Evolutionary conservation across 2,329 filamentous ascomycete species (phyloP), one percentile per base, ranked within the genome.

Genomic region (Colletotrichum tanaceti): DNA sequence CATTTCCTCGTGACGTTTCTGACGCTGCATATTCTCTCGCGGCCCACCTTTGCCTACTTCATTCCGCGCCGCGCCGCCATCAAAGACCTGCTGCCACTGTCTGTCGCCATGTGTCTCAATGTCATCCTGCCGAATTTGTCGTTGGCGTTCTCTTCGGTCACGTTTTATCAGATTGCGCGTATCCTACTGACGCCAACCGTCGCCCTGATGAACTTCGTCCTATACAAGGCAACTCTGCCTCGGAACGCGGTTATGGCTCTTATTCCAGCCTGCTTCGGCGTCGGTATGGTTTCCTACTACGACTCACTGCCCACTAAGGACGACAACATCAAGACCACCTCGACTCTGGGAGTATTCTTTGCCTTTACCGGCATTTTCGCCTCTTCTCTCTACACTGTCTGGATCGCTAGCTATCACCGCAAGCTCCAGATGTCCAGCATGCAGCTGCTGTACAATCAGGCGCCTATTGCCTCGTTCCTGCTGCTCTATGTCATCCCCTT

Each of bases 61-160:
- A 78, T 79, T 18, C 86, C 89, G 1, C 85, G 87, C 47, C 83
- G 85, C 58, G 85, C 86, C 46, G 79, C 85, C 39, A 78, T 89
- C 57, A 79, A 80, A 66, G 83, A 87, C 43, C 86, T 92, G 63
- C 79, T 91, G 20, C 90, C 90, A 3, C 81, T 92, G n/a, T 87
- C 88, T 3, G 74, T 89, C 38, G 86, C 88, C 73, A 91, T 92
- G 89, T 85, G 87, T 59, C 81, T 90, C 68, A 91, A 91, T 77
- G 89, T 92, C 75, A 88, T 92, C 71, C 81, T 92, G 11, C 89
- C 89, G 11, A 92, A 92, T 74, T 79, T 91, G 7, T 91, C 88
- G 1, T 81, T 92, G 50, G 89, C 89, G 38, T 90, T 87, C 76
- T 91, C 89, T 24, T 86, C 86, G 58, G 87, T 92, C 49, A 89